These are phyloP conservation scores for Cochliopodium minus DNA, from an alignment of 208 protist genomes.

Conservation along the genomic window DNA sequence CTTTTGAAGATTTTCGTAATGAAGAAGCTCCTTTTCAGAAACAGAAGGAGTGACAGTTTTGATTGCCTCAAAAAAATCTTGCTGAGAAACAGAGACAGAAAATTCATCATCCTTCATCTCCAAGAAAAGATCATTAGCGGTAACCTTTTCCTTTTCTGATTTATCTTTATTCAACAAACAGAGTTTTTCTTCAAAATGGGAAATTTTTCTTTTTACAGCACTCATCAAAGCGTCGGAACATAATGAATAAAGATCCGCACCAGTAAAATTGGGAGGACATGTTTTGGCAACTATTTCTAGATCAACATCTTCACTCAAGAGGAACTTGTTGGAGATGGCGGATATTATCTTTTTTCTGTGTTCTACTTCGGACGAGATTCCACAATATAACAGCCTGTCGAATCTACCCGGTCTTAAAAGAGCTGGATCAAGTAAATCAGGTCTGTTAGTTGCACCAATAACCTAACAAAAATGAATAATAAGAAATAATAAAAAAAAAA, in stretches of 20 bases:
- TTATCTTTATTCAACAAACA: neutral
- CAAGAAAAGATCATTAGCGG: too few species aligned
- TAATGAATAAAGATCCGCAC: constrained; percentile 7
- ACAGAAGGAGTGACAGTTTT: neutral
- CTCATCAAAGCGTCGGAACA: constrained; percentile 4
- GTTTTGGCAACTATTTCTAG: neutral
- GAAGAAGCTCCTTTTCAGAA: neutral
- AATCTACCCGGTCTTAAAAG: constrained; percentile 64
- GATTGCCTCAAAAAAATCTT: neutral
- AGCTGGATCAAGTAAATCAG: constrained; percentile 58
- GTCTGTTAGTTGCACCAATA: constrained; percentile 65
- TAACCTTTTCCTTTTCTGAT: neutral
- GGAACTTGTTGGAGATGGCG: neutral
- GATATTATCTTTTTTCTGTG: neutral
- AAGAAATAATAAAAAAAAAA: too few species aligned
- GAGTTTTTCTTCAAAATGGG: neutral
- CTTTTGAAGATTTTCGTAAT: neutral
- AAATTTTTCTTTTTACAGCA: neutral
- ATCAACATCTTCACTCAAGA: neutral
- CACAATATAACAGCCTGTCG: constrained; percentile 59
- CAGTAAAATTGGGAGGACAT: neutral
- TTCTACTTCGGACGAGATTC: constrained; percentile 37
- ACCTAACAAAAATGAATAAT: too few species aligned
- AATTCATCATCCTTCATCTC: neutral
- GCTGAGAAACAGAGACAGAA: neutral